These are phyloP conservation scores for Clavariopsis aquatica DNA, from an alignment of 495 filamentous ascomycete genomes.

Conservation along the genomic window DNA sequence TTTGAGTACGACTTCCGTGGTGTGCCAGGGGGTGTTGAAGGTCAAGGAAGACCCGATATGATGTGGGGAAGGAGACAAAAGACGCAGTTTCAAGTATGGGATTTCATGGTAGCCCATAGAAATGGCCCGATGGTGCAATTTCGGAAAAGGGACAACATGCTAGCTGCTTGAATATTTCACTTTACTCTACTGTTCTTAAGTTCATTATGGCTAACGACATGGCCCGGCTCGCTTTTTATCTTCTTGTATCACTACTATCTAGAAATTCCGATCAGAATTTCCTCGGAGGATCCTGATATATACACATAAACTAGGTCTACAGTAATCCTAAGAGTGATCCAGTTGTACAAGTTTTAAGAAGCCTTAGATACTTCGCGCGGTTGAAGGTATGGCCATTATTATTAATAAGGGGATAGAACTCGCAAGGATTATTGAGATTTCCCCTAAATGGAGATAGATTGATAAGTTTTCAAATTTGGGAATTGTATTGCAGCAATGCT, in stretches of 20 bases:
- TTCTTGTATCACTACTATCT: conserved; percentile 12
- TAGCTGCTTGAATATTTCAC: conserved; percentile 4
- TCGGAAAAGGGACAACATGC: conserved; percentile 7
- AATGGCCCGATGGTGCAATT: conserved; percentile 21
- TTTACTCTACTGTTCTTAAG: conserved; percentile 5
- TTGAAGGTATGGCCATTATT: conserved; percentile 4
- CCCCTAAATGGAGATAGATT: background rate
- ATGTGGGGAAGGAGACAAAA: conserved; percentile 18
- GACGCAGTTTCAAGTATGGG: conserved; percentile 20
- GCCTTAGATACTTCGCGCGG: background rate
- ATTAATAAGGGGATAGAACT: background rate
- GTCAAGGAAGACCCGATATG: conserved; percentile 9
- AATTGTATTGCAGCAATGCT: conserved; percentile 1
- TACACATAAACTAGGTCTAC: background rate
- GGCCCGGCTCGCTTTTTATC: background rate
- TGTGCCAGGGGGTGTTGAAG: conserved; percentile 8
- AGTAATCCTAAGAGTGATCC: conserved; percentile 1
- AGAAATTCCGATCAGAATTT: conserved; percentile 6
- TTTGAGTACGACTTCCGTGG: conserved; percentile 13
- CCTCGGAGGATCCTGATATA: background rate
- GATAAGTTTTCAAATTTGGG: conserved; percentile 1
- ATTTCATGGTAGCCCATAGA: conserved; percentile 17
- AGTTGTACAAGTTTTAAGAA: background rate
- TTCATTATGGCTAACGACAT: background rate
- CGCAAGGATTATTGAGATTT: background rate